phyloP scores from a whole-genome alignment of 441 rosid genomes.

The Croton setiger region DNA sequence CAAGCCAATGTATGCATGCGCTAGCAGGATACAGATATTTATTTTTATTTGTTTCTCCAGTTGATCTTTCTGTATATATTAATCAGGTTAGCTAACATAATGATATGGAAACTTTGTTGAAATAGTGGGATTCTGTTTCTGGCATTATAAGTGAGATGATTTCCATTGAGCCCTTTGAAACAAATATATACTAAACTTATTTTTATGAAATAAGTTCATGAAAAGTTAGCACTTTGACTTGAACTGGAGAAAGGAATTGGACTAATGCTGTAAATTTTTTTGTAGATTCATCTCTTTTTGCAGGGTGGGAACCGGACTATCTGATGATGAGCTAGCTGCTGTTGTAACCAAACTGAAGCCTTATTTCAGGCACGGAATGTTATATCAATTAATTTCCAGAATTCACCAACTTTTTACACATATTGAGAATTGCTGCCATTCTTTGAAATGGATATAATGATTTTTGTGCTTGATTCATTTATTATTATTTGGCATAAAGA shows the following conservation, averaged over 20 bases:
- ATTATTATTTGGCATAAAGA: neutral
- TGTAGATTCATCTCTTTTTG: constrained; percentile 94
- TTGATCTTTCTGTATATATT: neutral
- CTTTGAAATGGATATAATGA: neutral
- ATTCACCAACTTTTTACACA: neutral
- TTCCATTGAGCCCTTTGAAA: neutral
- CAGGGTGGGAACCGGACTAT: constrained; percentile 94
- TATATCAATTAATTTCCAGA: neutral
- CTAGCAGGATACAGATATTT: neutral
- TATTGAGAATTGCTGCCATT: neutral
- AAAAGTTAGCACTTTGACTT: neutral
- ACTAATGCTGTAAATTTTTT: constrained; percentile 17
- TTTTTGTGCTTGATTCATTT: neutral
- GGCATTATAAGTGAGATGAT: neutral
- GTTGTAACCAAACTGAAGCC: constrained; percentile 87
- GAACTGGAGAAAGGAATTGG: neutral
- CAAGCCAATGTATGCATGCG: neutral
- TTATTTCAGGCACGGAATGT: constrained; percentile 61
- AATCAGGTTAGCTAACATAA: neutral
- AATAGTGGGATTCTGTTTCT: neutral
- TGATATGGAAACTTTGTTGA: neutral
- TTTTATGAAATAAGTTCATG: neutral
- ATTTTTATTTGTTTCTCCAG: neutral
- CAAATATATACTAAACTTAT: neutral
- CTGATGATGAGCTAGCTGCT: constrained; percentile 84